These are phyloP conservation scores for Paspalum vaginatum DNA, from an alignment of 176 grass and related monocot genomes.

Conservation along the genomic window DNA sequence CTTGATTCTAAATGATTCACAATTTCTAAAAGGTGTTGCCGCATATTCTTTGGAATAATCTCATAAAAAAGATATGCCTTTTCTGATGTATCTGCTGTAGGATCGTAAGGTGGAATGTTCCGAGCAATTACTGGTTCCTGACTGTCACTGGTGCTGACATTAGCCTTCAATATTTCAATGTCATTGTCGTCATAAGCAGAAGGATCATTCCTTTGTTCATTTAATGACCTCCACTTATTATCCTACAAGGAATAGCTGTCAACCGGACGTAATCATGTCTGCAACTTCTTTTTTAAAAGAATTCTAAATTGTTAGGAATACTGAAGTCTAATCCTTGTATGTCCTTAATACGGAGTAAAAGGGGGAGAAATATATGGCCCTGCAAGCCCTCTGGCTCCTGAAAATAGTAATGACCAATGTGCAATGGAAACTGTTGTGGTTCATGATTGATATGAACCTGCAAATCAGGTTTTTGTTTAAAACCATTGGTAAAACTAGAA, in stretches of 20 bases:
- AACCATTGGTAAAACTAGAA: not conserved
- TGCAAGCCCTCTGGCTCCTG: not conserved
- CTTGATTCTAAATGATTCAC: slow-evolving; percentile 50
- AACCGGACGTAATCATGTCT: too few relatives aligned
- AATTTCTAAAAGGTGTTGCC: slow-evolving; percentile 70
- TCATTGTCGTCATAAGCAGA: slow-evolving; percentile 50
- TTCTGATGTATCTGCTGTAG: slow-evolving; percentile 67
- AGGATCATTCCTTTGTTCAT: slow-evolving; percentile 68
- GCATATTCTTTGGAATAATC: slow-evolving; percentile 78
- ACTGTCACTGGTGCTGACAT: slow-evolving; percentile 27
- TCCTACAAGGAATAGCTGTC: slow-evolving; percentile 53
- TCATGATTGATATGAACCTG: not conserved
- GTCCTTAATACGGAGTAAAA: not conserved
- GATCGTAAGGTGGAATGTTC: slow-evolving; percentile 92
- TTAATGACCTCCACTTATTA: slow-evolving; percentile 64
- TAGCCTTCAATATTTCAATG: slow-evolving; percentile 31
- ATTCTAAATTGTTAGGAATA: slow-evolving; percentile 11
- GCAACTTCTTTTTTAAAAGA: slow-evolving; percentile 26
- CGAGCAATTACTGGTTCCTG: slow-evolving; percentile 33
- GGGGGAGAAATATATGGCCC: not conserved
- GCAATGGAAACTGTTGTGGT: slow-evolving; percentile 11
- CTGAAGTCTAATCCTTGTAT: not conserved
- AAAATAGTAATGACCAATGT: not conserved
- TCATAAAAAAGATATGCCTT: slow-evolving; percentile 71
- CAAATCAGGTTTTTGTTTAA: slow-evolving; percentile 13